Evolutionary conservation across 2,329 filamentous ascomycete species (phyloP).

Genomic region (Penicillium sp.): DNA sequence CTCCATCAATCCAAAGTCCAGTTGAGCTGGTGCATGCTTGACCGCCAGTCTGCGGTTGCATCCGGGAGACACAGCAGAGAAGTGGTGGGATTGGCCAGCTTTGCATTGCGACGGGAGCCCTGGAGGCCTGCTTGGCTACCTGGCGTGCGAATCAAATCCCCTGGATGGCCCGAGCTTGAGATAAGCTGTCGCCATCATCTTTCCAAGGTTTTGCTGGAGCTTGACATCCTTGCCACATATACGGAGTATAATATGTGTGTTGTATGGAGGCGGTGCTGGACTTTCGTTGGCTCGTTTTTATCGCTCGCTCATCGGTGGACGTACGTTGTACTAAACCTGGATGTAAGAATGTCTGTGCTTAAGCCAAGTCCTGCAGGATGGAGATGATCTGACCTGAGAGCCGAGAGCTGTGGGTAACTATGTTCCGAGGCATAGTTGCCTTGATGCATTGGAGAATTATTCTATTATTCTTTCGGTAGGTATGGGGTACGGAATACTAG

Average conservation of each 20-base stretch:
- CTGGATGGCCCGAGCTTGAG: constrained; percentile 1
- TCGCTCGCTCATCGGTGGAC: background rate
- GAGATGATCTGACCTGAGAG: constrained; percentile 8
- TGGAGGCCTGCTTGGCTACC: background rate
- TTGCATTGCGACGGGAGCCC: background rate
- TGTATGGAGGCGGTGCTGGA: background rate
- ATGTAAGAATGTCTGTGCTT: constrained; percentile 5
- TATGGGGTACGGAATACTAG: too few relatives aligned
- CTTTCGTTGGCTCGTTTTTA: background rate
- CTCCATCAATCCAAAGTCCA: background rate
- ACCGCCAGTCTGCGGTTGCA: constrained; percentile 10
- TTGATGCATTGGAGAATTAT: background rate
- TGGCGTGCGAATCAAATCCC: background rate
- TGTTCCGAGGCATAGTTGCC: background rate
- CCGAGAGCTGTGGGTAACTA: constrained; percentile 1
- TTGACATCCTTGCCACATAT: background rate
- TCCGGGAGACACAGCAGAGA: background rate
- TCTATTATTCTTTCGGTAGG: background rate
- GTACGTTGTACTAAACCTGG: constrained; percentile 6
- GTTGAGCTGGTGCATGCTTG: constrained; percentile 1
- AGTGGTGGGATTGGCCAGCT: constrained; percentile 1
- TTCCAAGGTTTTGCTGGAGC: background rate
- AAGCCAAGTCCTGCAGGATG: constrained; percentile 9
- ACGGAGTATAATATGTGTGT: background rate
- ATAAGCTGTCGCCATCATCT: constrained; percentile 3